Conservation (phyloP, 306 rosid species). For the Prunus davidiana region DNA sequence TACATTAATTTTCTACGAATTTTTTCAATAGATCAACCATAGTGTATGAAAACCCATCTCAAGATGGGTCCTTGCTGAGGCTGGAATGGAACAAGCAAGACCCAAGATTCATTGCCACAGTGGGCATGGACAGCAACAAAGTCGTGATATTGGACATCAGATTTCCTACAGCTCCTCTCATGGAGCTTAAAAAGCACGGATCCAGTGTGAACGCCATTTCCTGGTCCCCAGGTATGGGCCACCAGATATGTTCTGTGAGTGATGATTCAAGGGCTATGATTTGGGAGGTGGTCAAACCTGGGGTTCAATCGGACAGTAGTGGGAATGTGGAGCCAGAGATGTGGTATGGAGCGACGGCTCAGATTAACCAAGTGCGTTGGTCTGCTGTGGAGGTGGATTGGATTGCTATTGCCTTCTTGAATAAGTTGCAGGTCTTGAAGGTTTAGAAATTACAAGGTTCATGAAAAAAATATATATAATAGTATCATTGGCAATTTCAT, state of each 20-base stretch:
- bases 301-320: conserved; percentile 11
- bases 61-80: conserved; percentile 45
- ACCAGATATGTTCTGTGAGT: conserved; percentile 47
- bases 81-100: conserved; percentile 71
- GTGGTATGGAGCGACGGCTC: conserved; percentile 54
- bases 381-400: conserved; percentile 49
- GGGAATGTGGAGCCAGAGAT: conserved; percentile 41
- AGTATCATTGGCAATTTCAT: background rate
- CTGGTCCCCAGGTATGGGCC: conserved; percentile 55
- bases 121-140: conserved; percentile 52
- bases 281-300: conserved; percentile 51
- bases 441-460: conserved; percentile 12
- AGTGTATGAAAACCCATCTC: conserved; percentile 51
- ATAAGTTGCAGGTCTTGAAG: conserved; percentile 55
- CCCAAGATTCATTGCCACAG: conserved; percentile 55
- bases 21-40: conserved; percentile 39
- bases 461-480: background rate
- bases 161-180: conserved; percentile 50
- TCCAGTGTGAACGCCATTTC: conserved; percentile 60
- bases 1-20: too few species aligned
- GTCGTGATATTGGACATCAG: conserved; percentile 64
- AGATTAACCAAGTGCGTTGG: conserved; percentile 62
- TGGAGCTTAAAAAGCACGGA: conserved; percentile 50
- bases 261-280: conserved; percentile 66
- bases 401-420: conserved; percentile 50